A percentile compares a stretch with the other conserved stretches of the same genome.
Conservation (phyloP, 2,329 filamentous ascomycete genomes). For the Pseudogymnoascus sp. region DNA sequence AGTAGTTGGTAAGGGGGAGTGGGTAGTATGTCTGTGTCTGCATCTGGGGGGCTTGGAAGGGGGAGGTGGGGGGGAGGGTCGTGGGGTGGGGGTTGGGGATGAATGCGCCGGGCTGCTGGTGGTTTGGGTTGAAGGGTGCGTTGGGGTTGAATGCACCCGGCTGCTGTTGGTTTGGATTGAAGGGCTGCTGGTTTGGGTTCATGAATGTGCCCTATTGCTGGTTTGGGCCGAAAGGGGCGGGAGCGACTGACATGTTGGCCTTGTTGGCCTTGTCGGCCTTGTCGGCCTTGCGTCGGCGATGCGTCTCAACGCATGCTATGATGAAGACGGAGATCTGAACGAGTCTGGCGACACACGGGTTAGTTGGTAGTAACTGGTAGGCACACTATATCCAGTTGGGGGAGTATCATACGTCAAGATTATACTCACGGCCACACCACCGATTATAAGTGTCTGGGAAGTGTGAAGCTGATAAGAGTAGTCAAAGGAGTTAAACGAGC, state of each 20-base stretch:
- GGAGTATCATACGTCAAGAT: no score
- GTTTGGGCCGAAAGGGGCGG: neutral
- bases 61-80: no score
- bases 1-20: neutral
- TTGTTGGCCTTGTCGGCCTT: no score
- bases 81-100: no score
- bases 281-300: neutral
- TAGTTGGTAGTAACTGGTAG: neutral
- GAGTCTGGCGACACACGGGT: neutral
- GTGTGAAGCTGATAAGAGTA: no score
- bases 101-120: no score
- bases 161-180: neutral
- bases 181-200: neutral
- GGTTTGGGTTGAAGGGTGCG: neutral
- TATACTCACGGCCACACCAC: no score
- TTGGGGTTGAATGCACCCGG: neutral
- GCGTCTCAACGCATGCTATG: neutral
- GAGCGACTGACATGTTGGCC: neutral
- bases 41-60: neutral
- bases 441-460: no score
- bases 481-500: no score
- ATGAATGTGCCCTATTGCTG: neutral
- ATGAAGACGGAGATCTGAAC: neutral
- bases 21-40: no score
- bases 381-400: no score